These are phyloP conservation scores for Zoysia matrella DNA, from an alignment of 202 grass and related monocot genomes.

Conservation along the genomic window DNA sequence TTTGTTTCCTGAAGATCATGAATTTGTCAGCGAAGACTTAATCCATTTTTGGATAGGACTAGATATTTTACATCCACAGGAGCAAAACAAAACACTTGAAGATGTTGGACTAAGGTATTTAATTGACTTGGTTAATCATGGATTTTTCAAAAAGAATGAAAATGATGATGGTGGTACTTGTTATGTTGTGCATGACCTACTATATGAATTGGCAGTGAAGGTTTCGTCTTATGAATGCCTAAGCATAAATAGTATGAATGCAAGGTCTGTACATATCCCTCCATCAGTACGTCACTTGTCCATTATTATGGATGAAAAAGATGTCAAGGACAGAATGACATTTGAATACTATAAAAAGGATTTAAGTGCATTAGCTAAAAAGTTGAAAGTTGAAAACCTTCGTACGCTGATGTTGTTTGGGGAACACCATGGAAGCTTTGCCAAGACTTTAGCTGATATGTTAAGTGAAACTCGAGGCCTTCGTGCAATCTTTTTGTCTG, in stretches of 20 bases:
- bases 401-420: conserved; percentile 1
- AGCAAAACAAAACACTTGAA: background rate
- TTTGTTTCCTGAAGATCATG: conserved; percentile 42
- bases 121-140: background rate
- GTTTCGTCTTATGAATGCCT: conserved; percentile 24
- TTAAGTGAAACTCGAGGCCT: background rate
- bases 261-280: background rate
- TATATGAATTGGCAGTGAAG: conserved; percentile 23
- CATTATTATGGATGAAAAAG: background rate
- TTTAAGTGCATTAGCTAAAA: background rate
- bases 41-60: conserved; percentile 40
- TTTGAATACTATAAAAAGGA: background rate
- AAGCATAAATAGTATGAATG: background rate
- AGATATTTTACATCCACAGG: background rate
- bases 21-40: background rate
- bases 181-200: conserved; percentile 43
- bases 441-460: background rate
- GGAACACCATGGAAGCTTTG: background rate
- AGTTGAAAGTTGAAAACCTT: background rate
- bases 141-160: background rate
- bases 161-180: fast-evolving
- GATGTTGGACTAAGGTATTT: background rate
- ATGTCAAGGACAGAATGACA: background rate
- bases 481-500: background rate
- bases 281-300: background rate